Evolutionary conservation across 495 filamentous ascomycete genomes (phyloP).

Genomic region (Aspergillus kassunensis): DNA sequence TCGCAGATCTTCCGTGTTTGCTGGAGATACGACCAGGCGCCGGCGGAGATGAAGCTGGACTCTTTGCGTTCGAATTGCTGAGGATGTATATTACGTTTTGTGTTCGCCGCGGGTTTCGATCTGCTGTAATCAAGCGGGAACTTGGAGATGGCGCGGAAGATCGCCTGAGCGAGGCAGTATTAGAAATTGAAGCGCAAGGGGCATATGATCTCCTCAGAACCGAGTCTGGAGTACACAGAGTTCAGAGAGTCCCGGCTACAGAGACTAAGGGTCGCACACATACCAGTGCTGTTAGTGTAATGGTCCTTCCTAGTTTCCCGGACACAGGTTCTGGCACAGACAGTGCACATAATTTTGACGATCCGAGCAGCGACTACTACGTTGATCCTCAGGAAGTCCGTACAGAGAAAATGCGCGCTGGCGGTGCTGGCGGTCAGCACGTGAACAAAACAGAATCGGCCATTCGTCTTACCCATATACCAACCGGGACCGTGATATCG

Average conservation of each 20-base stretch:
- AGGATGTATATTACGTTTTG: conserved; percentile 88
- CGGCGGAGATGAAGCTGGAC: conserved; percentile 85
- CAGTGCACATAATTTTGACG: conserved; percentile 60
- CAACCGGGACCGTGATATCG: conserved; percentile 76
- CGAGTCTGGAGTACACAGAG: conserved; percentile 91
- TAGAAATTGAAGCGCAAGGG: conserved; percentile 74
- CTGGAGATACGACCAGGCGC: conserved; percentile 90
- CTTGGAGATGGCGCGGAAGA: conserved; percentile 55
- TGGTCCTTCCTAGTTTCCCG: conserved; percentile 86
- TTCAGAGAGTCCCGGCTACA: conserved; percentile 87
- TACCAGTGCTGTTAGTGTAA: conserved; percentile 85
- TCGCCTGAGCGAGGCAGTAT: conserved; percentile 74
- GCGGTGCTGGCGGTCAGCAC: conserved; percentile 92
- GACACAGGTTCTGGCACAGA: conserved; percentile 45
- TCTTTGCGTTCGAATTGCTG: conserved; percentile 83
- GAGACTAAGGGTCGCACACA: conserved; percentile 88
- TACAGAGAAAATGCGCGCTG: conserved; percentile 84
- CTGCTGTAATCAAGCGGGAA: conserved; percentile 53
- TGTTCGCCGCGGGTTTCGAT: conserved; percentile 55
- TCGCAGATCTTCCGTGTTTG: conserved; percentile 86
- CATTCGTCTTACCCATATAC: conserved; percentile 87
- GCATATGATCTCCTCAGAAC: conserved; percentile 76
- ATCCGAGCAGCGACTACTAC: conserved; percentile 87
- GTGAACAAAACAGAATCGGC: conserved; percentile 98
- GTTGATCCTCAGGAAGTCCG: conserved; percentile 82